Evolutionary conservation across 2,329 filamentous ascomycete genomes (phyloP), one percentile per base, ranked within the genome.

Genomic region (Diaporthe humulicola): DNA sequence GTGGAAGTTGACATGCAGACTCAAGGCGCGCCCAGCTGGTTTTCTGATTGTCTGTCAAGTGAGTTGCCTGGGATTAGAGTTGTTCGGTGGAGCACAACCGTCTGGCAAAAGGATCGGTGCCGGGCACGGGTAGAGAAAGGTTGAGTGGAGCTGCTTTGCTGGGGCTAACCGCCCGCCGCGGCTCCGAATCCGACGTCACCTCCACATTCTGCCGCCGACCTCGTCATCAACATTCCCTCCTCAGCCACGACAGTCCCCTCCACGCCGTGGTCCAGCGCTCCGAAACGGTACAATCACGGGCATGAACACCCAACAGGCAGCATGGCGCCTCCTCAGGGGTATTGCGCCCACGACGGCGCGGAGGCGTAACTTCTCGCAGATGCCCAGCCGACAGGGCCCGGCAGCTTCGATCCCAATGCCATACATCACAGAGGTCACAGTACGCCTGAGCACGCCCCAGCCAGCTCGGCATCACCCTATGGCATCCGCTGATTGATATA

Each of bases 401-500:
- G 73, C 79, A 19, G 79, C 79, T 69, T 84, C 86, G 76, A 88
- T 91, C 74, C 90, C 90, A 22, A 86, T 91, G 83, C 90, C 90
- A 0, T 91, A 90, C 79, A 91, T 92, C 80, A 89, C 87, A 73
- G 87, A 89, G 81, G 87, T 88, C 73, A 88, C 87, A 76, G 87
- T 89, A 85, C 73, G 84, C 78, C 40, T 64, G 57, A 57, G 25
- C 64, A 58, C 48, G 57, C 56, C 58, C 33, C 38, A 36, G 52
- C 64, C 64, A 54, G 64, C 48, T 17, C 52, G 48, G 30, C 67
- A 25, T 10, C 50, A 40, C 30, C 48, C 50, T 50, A 33, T 69
- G 57, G 71, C 74, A 57, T 36, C 61, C 56, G 73, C 84, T 86
- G 75, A 85, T 81, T 74, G 70, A 77, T 66, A 45, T 80, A 95